Percentiles rank a stretch among this genome's conserved stretches.
These are phyloP conservation scores for Cyamopsis tetragonoloba DNA, from an alignment of 306 rosid genomes.

Conservation along the genomic window DNA sequence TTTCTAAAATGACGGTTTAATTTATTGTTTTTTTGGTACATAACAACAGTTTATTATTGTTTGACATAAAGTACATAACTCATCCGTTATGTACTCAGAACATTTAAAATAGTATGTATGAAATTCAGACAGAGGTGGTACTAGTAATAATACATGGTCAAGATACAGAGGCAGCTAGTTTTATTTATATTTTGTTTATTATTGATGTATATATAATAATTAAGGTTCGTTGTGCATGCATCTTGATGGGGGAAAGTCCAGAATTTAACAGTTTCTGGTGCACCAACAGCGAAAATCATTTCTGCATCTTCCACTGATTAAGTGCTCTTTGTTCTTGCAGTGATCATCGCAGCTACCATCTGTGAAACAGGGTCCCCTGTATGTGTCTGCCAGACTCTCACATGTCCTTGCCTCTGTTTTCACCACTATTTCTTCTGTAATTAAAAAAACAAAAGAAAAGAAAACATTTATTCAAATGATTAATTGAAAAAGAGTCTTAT, in stretches of 20 bases:
- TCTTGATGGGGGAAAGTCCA: neutral
- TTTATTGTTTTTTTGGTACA: neutral
- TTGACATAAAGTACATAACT: slow-evolving; percentile 3
- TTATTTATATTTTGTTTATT: neutral
- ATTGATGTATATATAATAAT: too few relatives aligned
- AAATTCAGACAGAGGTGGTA: neutral
- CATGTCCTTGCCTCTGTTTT: slow-evolving; percentile 20
- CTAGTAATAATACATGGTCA: neutral
- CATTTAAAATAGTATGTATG: too few relatives aligned
- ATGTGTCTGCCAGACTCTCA: slow-evolving; percentile 17
- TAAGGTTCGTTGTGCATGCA: neutral
- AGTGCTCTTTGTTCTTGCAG: slow-evolving; percentile 22
- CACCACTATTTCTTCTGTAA: slow-evolving; percentile 16
- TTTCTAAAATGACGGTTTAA: too few relatives aligned
- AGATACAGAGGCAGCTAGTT: neutral
- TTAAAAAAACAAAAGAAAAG: too few relatives aligned
- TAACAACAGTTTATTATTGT: neutral
- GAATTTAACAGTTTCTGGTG: slow-evolving; percentile 17
- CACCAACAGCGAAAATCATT: slow-evolving; percentile 18
- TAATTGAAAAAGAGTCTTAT: too few relatives aligned
- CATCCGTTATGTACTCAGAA: slow-evolving; percentile 5
- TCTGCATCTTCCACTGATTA: slow-evolving; percentile 13
- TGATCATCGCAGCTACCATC: neutral
- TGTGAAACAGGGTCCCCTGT: slow-evolving; percentile 17
- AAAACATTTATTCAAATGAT: too few relatives aligned